Base-by-base conservation (phyloP, 192 early-diverging fungal genomes). In the Chytriomyces sp. region DNA sequence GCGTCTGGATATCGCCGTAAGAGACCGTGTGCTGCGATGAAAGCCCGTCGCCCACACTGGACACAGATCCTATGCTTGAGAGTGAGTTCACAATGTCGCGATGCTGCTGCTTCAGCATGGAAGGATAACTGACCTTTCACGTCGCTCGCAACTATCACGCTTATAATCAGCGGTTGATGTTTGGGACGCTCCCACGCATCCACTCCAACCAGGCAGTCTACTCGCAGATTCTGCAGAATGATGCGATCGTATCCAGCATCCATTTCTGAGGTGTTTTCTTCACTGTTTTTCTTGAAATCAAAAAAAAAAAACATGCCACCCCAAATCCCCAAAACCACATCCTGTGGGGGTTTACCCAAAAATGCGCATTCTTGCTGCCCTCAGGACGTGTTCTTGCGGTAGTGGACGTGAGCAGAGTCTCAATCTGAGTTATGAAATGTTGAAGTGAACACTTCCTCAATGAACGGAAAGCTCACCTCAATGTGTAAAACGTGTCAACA, bases 141-240 rank as follows among this genome's bases (percentile, higher is more conserved):
- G 60, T 91, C 89, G 7, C 93, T 92, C 77, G 90, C 87, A 26
- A 97, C 85, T 46, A 85, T 87, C 7, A 94, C 82, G 59, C 91
- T 91, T 50, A 99, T 91, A 10, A 90, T 87, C 64, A 99, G 86
- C 18, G 96, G 94, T 79, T 98, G 96, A 7, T 86, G 79, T 79
- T 95, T 93, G n/a, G 85, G 85, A 16, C 95, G 87, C 74, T 96
- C 95, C 96, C 97, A 99, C 20, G 92, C 87, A 83, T 99, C 96
- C 61, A 94, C 92, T 8, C 97, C 97, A 50, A 96, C 88, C 57
- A 93, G 90, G 53, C 89, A 93, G 64, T 90, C 91, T 60, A 98
- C 91, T 26, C 89, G 83, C 45, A 98, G 89, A 81, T 96, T 88
- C 69, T 89, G 86, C 35, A 97, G 64, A 10, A 79, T 78, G 63